Base-by-base conservation (phyloP, 257 asterid species). In the Echium plantagineum region DNA sequence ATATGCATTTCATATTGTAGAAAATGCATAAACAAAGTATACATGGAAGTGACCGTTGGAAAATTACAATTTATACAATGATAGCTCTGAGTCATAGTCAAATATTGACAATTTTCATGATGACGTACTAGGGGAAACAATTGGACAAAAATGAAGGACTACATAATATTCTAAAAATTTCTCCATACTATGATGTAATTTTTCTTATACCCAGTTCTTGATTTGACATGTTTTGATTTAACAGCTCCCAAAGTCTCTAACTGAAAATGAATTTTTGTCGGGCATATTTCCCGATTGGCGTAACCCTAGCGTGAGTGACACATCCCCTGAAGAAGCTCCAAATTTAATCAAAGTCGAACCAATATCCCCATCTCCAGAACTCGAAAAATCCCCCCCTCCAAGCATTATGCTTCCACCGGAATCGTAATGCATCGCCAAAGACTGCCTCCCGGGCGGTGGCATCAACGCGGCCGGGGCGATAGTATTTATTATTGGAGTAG, bases 211-310 rank as follows among this genome's bases (percentile, higher is more conserved):
- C 49, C 49, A 42, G 12, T 42, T 7, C 49, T 10, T 10, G 49
- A 10, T 42, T 10, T 42, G 49, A 42, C 49, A 10, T 42, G 49
- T 42, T 42, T 42, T 10, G 49, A 42, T 42, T 56, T 22, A 74
- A 48, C 65, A 69, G 21, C 72, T 62, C 35, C 84, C 89, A 55
- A 80, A 78, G 59, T 80, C 84, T 52, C 94, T 80, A 65, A 81
- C 83, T 16, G 88, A 74, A 81, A 87, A 86, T 10, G 71, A 77
- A 58, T 71, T 80, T 59, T 86, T 86, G 73, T 86, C 99, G 70
- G 94, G 95, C 74, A 85, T 15, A 70, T 93, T 89, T 18, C 97
- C 98, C 62, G 93, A 85, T 69, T 93, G 99, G 30, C 89, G 95
- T 48, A 93, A 79, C 80, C 99, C 99, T 70, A 93, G 68, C 2